phyloP scores from a whole-genome alignment of 306 rosid species.

The Morella rubra region DNA sequence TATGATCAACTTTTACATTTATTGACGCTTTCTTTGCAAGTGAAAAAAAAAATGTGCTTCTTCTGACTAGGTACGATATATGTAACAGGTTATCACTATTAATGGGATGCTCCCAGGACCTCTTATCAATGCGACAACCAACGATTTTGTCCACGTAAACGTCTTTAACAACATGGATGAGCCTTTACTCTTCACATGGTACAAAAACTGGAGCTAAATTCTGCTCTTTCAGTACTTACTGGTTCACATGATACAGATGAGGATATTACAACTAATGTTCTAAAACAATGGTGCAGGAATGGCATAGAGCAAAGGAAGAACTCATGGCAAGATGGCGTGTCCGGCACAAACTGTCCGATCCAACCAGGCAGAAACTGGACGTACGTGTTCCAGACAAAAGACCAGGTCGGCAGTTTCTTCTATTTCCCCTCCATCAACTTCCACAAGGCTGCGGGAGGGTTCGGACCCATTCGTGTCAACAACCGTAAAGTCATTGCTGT shows the following conservation, averaged over 20 bases:
- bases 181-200: constrained; percentile 80
- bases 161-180: constrained; percentile 70
- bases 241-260: too few species aligned
- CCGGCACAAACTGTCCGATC: constrained; percentile 85
- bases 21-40: not conserved
- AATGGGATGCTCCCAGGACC: constrained; percentile 89
- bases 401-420: constrained; percentile 83
- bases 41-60: not conserved
- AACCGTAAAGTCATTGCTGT: constrained; percentile 50
- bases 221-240: too few species aligned
- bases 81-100: constrained; percentile 64
- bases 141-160: constrained; percentile 57
- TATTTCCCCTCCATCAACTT: constrained; percentile 82
- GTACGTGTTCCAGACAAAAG: constrained; percentile 64
- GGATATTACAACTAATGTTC: too few species aligned
- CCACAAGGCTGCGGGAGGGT: constrained; percentile 83
- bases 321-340: constrained; percentile 97
- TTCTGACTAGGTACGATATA: not conserved
- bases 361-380: constrained; percentile 66
- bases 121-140: constrained; percentile 68
- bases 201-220: not conserved
- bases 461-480: constrained; percentile 67
- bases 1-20: constrained; percentile 15
- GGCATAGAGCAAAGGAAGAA: constrained; percentile 81
- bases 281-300: constrained; percentile 49